Percentiles rank a stretch among this genome's conserved stretches.
phyloP scores from a whole-genome alignment of 2,329 filamentous ascomycete species.

The Ceratocystis eucalypticola region DNA sequence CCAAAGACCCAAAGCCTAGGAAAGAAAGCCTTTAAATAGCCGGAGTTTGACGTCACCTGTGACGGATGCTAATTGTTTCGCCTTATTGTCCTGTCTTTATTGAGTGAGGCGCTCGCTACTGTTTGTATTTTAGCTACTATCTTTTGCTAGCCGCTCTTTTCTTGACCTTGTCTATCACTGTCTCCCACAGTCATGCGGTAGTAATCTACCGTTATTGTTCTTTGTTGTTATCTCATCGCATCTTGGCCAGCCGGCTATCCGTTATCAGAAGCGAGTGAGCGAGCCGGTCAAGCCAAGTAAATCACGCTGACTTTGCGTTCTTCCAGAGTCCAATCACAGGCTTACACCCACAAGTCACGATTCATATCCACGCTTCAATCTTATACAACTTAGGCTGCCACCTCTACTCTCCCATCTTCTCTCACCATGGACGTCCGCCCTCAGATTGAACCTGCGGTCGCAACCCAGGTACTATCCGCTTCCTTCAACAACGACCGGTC shows the following conservation, averaged over 20 bases:
- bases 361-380: background rate
- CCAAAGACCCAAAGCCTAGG: background rate
- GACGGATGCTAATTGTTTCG: background rate
- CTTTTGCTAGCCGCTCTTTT: background rate
- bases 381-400: background rate
- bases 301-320: background rate
- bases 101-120: background rate
- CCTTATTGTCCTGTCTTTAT: background rate
- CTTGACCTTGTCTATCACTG: background rate
- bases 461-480: constrained; percentile 64
- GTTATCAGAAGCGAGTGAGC: background rate
- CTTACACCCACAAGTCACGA: background rate
- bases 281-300: background rate
- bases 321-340: background rate
- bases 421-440: constrained; percentile 73
- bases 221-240: background rate
- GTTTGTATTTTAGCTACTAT: background rate
- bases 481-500: constrained; percentile 76
- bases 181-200: constrained; percentile 6
- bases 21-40: background rate
- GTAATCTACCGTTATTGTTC: background rate
- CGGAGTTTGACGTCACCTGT: background rate
- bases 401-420: background rate
- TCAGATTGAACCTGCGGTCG: constrained; percentile 63
- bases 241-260: background rate